phyloP scores from a whole-genome alignment of 306 rosid species.

The Rosa lucieae region DNA sequence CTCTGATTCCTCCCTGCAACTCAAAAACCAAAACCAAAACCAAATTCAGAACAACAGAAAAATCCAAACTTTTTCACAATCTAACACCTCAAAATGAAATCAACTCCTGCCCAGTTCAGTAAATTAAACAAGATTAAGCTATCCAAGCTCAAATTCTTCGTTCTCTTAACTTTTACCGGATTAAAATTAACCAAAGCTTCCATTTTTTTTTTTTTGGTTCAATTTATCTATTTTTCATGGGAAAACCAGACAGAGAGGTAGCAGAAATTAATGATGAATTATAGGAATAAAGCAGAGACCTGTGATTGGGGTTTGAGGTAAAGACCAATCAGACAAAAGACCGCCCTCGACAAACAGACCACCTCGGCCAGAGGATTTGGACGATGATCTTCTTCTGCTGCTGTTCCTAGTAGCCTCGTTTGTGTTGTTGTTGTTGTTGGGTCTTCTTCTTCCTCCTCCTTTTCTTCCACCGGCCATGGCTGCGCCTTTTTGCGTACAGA shows the following conservation, averaged over 20 bases:
- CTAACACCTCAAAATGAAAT: neutral
- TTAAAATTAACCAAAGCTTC: neutral
- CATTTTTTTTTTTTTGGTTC: neutral
- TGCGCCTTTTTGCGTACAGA: neutral
- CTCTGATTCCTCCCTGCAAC: constrained; percentile 57
- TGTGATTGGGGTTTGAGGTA: constrained; percentile 34
- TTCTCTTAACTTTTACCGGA: neutral
- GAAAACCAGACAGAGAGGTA: constrained; percentile 8
- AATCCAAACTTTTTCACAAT: neutral
- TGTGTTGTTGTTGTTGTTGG: neutral
- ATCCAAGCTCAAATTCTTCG: neutral
- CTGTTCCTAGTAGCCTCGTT: constrained; percentile 11
- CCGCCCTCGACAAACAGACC: constrained; percentile 73
- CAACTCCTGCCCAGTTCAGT: neutral
- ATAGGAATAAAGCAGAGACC: constrained; percentile 35
- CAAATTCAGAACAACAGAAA: constrained; percentile 23
- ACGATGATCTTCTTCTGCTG: constrained; percentile 40
- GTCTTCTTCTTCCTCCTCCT: constrained; percentile 51
- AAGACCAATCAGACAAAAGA: constrained; percentile 67
- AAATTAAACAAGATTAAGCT: neutral
- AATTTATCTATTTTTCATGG: neutral
- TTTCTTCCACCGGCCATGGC: constrained; percentile 35
- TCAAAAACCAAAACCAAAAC: constrained; percentile 20
- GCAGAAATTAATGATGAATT: neutral
- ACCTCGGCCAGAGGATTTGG: constrained; percentile 21